These are phyloP conservation scores for Chytriomyces confervae DNA, from an alignment of 192 early-diverging fungal species.

Conservation along the genomic window DNA sequence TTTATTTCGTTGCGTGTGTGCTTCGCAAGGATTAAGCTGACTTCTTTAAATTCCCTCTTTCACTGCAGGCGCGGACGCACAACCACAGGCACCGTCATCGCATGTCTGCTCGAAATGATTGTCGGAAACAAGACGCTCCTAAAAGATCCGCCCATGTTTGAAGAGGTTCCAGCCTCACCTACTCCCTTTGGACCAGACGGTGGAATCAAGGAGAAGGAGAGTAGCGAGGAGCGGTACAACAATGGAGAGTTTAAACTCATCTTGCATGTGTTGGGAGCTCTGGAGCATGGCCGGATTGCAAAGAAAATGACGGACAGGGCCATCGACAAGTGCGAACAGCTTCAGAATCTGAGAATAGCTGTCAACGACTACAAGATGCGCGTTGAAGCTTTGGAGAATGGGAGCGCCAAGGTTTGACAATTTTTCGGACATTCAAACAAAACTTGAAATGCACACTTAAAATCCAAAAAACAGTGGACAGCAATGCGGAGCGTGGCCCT, in stretches of 20 bases:
- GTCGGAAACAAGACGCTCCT: slow-evolving; percentile 44
- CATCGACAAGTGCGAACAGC: slow-evolving; percentile 69
- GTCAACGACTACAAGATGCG: slow-evolving; percentile 66
- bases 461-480: slow-evolving; percentile 37
- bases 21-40: background rate
- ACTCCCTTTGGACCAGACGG: slow-evolving; percentile 11
- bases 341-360: slow-evolving; percentile 68
- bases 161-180: slow-evolving; percentile 18
- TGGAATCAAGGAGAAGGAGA: slow-evolving; percentile 32
- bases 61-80: slow-evolving; percentile 61
- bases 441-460: too few species aligned
- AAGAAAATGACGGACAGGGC: slow-evolving; percentile 63
- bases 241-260: slow-evolving; percentile 66
- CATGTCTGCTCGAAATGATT: slow-evolving; percentile 64
- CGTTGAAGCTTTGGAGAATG: slow-evolving; percentile 49
- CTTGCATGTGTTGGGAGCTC: slow-evolving; percentile 62
- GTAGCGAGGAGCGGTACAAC: slow-evolving; percentile 42
- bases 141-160: background rate
- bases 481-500: slow-evolving; percentile 46
- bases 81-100: slow-evolving; percentile 65
- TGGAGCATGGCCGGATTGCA: slow-evolving; percentile 65
- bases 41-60: slow-evolving; percentile 9
- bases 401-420: slow-evolving; percentile 24
- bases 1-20: background rate
- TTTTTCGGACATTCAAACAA: too few species aligned